Evolutionary conservation across 441 rosid species (phyloP).

Genomic region (Capsella rubella): DNA sequence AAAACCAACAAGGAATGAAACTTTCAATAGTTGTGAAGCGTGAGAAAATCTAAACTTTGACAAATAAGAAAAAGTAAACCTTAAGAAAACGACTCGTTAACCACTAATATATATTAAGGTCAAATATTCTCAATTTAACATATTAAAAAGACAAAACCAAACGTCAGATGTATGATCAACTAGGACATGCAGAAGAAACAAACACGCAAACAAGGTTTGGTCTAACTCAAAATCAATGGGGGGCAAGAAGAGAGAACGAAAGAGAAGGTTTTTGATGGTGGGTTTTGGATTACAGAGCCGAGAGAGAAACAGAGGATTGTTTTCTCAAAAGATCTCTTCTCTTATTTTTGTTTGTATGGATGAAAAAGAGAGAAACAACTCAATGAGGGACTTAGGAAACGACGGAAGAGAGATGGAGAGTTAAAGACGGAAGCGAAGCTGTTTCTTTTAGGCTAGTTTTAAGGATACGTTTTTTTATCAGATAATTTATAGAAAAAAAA

Average conservation of each 20-base stretch:
- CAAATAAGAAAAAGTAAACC: conserved; percentile 47
- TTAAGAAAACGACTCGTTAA: conserved; percentile 54
- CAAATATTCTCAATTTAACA: too few relatives aligned
- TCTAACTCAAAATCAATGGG: too few relatives aligned
- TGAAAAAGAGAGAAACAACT: conserved; percentile 35
- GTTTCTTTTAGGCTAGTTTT: conserved; percentile 37
- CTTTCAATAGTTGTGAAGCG: too few relatives aligned
- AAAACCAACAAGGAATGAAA: too few relatives aligned
- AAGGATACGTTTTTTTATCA: background rate
- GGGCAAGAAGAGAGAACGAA: background rate
- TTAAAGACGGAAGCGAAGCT: conserved; percentile 30
- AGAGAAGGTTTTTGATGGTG: conserved; percentile 33
- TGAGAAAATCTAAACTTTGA: too few relatives aligned
- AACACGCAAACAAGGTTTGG: too few relatives aligned
- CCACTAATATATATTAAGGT: too few relatives aligned
- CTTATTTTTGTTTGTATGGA: background rate
- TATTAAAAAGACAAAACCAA: background rate
- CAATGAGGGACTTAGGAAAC: conserved; percentile 16
- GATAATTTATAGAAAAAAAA: background rate
- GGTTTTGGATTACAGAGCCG: conserved; percentile 14
- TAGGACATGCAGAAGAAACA: conserved; percentile 22
- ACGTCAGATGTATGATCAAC: conserved; percentile 27
- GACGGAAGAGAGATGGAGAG: conserved; percentile 30
- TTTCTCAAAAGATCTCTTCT: background rate
- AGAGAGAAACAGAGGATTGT: background rate